These are phyloP conservation scores for Aspergillus aculeatus DNA, from an alignment of 2,329 filamentous ascomycete species.

Conservation along the genomic window DNA sequence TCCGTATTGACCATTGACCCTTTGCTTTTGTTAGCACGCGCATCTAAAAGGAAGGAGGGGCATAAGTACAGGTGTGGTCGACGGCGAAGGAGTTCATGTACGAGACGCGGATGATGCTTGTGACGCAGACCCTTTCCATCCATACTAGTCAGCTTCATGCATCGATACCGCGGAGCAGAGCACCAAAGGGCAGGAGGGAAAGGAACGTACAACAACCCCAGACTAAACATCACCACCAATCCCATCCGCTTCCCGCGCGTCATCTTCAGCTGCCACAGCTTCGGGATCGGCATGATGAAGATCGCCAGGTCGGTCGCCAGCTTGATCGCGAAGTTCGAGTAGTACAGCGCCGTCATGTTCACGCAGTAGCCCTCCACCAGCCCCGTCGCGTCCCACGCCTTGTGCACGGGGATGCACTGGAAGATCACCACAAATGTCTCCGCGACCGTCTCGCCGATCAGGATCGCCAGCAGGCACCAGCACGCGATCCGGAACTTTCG, in stretches of 20 bases:
- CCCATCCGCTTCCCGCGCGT: conserved; percentile 16
- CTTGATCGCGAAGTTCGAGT: conserved; percentile 19
- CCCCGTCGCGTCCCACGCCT: conserved; percentile 20
- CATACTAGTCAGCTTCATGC: neutral
- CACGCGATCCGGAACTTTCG: conserved; percentile 16
- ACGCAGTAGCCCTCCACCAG: conserved; percentile 15
- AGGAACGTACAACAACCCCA: conserved; percentile 19
- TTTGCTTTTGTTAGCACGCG: neutral
- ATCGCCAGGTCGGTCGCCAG: conserved; percentile 20
- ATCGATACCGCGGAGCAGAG: neutral
- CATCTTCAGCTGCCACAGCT: conserved; percentile 18
- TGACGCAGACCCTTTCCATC: conserved; percentile 16
- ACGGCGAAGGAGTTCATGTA: conserved; percentile 18
- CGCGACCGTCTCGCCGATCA: conserved; percentile 66
- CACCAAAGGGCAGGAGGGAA: neutral
- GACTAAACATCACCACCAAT: conserved; percentile 21
- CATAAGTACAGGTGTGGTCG: conserved; percentile 21
- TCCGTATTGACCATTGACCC: conserved; percentile 20
- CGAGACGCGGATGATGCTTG: conserved; percentile 21
- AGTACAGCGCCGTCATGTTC: conserved; percentile 16
- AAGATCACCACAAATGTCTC: conserved; percentile 63
- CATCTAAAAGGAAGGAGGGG: neutral
- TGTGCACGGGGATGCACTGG: conserved; percentile 21
- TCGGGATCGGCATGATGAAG: conserved; percentile 19
- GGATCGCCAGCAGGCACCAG: conserved; percentile 15